phyloP scores from a whole-genome alignment of 139 green algal species.

The Gonium pectorale region DNA sequence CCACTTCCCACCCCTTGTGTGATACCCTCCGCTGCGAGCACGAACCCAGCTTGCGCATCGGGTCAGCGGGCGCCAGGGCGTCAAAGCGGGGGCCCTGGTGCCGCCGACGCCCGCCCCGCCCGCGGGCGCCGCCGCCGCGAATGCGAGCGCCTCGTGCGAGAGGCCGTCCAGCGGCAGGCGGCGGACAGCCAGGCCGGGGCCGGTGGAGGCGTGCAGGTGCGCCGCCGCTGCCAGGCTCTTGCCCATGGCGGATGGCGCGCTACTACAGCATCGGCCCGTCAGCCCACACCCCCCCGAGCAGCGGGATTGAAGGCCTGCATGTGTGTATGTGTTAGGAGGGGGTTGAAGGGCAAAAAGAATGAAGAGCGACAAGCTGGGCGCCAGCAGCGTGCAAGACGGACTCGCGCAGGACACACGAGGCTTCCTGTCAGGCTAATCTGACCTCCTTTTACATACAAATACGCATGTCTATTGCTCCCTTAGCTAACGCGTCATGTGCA shows the following conservation, averaged over 20 bases:
- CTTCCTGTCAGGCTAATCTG: too few relatives aligned
- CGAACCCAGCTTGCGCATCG: constrained; percentile 1
- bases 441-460: too few relatives aligned
- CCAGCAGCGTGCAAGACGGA: too few relatives aligned
- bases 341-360: too few relatives aligned
- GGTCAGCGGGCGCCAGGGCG: constrained; percentile 39
- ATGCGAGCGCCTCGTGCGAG: constrained; percentile 38
- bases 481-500: too few relatives aligned
- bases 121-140: not conserved
- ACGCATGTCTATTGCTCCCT: too few relatives aligned
- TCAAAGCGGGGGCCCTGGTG: constrained; percentile 50
- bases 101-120: constrained; percentile 7
- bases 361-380: too few relatives aligned
- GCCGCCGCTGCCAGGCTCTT: constrained; percentile 12
- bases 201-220: constrained; percentile 11
- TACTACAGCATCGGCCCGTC: not conserved
- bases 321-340: not conserved
- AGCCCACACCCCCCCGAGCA: not conserved
- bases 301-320: constrained; percentile 50
- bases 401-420: too few relatives aligned
- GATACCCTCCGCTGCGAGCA: too few relatives aligned
- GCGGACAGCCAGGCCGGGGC: constrained; percentile 51
- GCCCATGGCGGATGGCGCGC: too few relatives aligned
- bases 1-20: too few relatives aligned
- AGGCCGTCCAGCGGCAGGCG: constrained; percentile 55